A percentile compares a stretch with the other conserved stretches of the same genome.
Conservation (phyloP, 495 filamentous ascomycete genomes). For the Amniculicola lignicola region DNA sequence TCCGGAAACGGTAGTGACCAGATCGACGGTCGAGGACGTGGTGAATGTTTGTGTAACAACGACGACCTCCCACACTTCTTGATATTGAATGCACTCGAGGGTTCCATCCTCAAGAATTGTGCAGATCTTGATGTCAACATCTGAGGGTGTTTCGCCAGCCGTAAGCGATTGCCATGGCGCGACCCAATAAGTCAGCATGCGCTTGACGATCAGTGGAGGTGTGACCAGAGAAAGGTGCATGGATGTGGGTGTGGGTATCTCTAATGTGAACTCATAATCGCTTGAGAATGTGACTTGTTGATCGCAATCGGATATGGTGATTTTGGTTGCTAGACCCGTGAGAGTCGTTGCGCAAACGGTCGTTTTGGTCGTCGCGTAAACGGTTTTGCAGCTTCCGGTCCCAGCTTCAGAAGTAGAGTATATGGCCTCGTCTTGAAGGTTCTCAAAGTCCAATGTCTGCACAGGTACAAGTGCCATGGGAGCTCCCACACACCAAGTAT, state of each 20-base stretch:
- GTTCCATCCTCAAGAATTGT: conserved; percentile 26
- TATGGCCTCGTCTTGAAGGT: conserved; percentile 8
- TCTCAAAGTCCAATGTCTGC: conserved; percentile 11
- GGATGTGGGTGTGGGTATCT: conserved; percentile 27
- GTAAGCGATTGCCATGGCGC: conserved; percentile 40
- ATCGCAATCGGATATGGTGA: conserved; percentile 36
- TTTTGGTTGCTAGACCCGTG: conserved; percentile 29
- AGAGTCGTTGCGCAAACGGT: conserved; percentile 40
- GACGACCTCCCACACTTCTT: conserved; percentile 37
- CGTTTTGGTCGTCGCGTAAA: conserved; percentile 21
- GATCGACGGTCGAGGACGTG: conserved; percentile 26
- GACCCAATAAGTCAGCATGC: conserved; percentile 38
- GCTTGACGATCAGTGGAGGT: conserved; percentile 33
- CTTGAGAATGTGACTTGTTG: conserved; percentile 42
- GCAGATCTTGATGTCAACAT: conserved; percentile 38
- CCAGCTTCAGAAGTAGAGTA: conserved; percentile 4
- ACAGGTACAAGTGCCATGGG: conserved; percentile 17
- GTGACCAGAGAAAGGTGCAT: conserved; percentile 27
- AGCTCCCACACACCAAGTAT: conserved; percentile 40
- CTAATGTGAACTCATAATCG: conserved; percentile 35
- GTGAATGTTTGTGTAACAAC: conserved; percentile 33
- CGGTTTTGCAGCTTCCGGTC: conserved; percentile 19
- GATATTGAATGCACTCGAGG: conserved; percentile 34
- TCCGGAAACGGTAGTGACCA: conserved; percentile 37
- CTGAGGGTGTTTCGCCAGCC: conserved; percentile 27